Evolutionary conservation across 345 rosid genomes (phyloP).

Genomic region (Clarkia xantiana): DNA sequence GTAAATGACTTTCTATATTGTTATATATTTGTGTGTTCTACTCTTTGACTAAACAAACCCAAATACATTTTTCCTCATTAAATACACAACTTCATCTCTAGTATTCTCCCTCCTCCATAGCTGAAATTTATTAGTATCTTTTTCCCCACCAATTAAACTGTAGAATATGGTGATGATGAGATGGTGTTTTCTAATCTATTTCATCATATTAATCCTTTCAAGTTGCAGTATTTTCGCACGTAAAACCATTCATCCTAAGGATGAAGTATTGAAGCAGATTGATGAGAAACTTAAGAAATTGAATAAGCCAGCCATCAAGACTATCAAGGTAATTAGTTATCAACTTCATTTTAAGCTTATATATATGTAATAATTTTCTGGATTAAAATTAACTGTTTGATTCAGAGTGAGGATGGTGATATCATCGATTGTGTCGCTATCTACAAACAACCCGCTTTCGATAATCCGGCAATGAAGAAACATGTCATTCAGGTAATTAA

Average conservation of each 20-base stretch:
- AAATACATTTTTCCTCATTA: too few species aligned
- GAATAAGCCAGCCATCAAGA: slow-evolving; percentile 36
- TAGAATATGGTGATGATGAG: too few species aligned
- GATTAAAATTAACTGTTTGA: neutral
- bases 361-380: neutral
- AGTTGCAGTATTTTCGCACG: too few species aligned
- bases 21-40: too few species aligned
- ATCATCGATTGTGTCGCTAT: slow-evolving; percentile 35
- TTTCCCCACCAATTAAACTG: too few species aligned
- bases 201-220: too few species aligned
- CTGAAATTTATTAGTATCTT: too few species aligned
- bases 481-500: slow-evolving; percentile 26
- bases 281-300: slow-evolving; percentile 23
- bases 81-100: too few species aligned
- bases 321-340: slow-evolving; percentile 12
- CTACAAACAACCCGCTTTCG: slow-evolving; percentile 39
- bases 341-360: neutral
- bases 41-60: too few species aligned
- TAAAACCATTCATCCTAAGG: neutral
- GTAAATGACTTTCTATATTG: too few species aligned
- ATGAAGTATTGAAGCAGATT: slow-evolving; percentile 9
- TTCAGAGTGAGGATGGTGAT: slow-evolving; percentile 45
- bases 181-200: too few species aligned
- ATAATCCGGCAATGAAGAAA: slow-evolving; percentile 27
- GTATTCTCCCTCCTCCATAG: too few species aligned